A percentile compares a stretch with the other conserved stretches of the same genome.
These are phyloP conservation scores for Chlorella sp. DNA, from an alignment of 139 green algal genomes.

Conservation along the genomic window DNA sequence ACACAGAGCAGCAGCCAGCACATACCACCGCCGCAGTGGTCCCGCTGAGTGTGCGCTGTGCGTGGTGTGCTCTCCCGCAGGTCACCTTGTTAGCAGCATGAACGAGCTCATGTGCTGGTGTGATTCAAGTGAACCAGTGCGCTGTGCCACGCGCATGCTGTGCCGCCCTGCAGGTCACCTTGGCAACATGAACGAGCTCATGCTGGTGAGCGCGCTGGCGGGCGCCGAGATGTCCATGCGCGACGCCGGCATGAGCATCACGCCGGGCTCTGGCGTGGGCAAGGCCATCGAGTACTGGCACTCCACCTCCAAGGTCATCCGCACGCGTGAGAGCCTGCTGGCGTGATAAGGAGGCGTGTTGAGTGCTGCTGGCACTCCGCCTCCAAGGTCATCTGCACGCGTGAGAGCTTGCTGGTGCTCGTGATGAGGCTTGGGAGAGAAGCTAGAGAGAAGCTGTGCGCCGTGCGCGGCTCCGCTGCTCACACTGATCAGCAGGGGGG, in stretches of 20 bases:
- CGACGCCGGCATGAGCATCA: conserved; percentile 70
- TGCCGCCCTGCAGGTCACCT: conserved; percentile 87
- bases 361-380: neutral
- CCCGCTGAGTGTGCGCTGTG: no score
- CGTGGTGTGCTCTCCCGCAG: no score
- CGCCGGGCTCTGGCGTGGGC: conserved; percentile 66
- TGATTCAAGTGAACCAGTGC: no score
- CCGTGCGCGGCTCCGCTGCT: neutral
- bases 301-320: conserved; percentile 59
- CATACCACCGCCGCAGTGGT: no score
- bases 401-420: no score
- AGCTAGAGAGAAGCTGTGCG: no score
- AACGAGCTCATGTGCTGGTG: no score
- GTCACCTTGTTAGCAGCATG: no score
- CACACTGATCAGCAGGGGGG: neutral
- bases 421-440: no score
- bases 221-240: conserved; percentile 93
- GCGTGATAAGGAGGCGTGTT: neutral
- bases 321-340: conserved; percentile 58
- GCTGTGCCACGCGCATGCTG: no score
- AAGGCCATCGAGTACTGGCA: conserved; percentile 78
- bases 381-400: neutral
- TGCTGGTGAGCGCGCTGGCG: conserved; percentile 73
- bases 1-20: no score
- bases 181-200: conserved; percentile 97